A percentile compares a stretch with the other conserved stretches of the same genome.
Evolutionary conservation across 495 filamentous ascomycete species (phyloP).

Genomic region (Pyronema omphalodes): DNA sequence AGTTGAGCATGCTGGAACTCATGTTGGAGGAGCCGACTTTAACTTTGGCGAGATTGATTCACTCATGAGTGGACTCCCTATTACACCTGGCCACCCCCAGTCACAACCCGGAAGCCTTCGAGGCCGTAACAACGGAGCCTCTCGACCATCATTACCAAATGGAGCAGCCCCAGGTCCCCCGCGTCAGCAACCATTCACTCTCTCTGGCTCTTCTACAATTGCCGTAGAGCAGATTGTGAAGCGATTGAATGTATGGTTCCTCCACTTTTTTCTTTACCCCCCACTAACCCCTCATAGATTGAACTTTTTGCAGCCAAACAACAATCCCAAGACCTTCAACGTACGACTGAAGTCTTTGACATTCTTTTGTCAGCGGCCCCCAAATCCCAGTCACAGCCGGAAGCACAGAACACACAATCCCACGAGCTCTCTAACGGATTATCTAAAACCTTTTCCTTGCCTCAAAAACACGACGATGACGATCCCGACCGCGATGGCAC

Average conservation of each 20-base stretch:
- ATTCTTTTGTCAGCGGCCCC: conserved; percentile 53
- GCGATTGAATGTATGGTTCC: conserved; percentile 58
- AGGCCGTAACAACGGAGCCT: conserved; percentile 51
- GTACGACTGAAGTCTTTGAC: conserved; percentile 64
- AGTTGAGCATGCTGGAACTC: conserved; percentile 69
- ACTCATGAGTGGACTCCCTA: conserved; percentile 44
- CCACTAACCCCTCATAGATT: conserved; percentile 32
- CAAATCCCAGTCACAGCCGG: conserved; percentile 28
- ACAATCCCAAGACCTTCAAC: conserved; percentile 64
- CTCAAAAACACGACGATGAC: background rate
- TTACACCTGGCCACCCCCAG: conserved; percentile 34
- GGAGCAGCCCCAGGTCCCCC: conserved; percentile 20
- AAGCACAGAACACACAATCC: conserved; percentile 27
- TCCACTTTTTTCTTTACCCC: background rate
- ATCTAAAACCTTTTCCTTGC: conserved; percentile 5
- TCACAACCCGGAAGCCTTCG: conserved; percentile 37
- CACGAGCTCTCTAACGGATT: conserved; percentile 29
- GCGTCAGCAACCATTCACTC: conserved; percentile 42
- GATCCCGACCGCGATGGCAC: conserved; percentile 2
- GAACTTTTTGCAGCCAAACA: conserved; percentile 78
- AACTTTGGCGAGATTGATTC: conserved; percentile 78
- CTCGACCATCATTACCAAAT: conserved; percentile 27
- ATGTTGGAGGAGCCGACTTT: conserved; percentile 41
- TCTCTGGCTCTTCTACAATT: conserved; percentile 40
- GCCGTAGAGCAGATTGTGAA: conserved; percentile 93